A percentile compares a stretch with the other conserved stretches of the same genome.
phyloP scores from a whole-genome alignment of 805 yeast genomes.

The Hanseniaspora hatyaiensis region DNA sequence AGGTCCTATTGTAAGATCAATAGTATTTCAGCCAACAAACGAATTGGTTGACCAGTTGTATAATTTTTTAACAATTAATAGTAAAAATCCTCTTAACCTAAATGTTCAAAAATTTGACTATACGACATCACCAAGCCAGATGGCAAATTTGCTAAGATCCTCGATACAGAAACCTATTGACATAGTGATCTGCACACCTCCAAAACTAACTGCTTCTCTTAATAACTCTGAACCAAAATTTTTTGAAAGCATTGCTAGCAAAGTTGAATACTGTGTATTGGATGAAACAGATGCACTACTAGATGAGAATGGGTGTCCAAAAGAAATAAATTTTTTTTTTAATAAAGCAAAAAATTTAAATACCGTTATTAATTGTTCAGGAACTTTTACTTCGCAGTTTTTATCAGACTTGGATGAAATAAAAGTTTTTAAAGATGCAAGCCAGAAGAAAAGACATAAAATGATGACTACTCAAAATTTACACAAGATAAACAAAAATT shows the following conservation, averaged over 20 bases:
- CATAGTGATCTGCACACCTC: slow-evolving; percentile 76
- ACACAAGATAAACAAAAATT: slow-evolving; percentile 70
- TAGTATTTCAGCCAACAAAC: slow-evolving; percentile 79
- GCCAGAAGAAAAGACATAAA: slow-evolving; percentile 34
- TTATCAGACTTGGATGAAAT: slow-evolving; percentile 45
- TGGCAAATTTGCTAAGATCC: slow-evolving; percentile 35
- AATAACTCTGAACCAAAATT: slow-evolving; percentile 26
- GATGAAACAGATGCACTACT: slow-evolving; percentile 92
- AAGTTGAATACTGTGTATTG: slow-evolving; percentile 53
- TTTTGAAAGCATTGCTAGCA: slow-evolving; percentile 18
- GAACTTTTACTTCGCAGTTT: slow-evolving; percentile 77
- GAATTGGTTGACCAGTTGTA: slow-evolving; percentile 78
- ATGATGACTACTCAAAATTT: slow-evolving; percentile 67
- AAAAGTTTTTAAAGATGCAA: slow-evolving; percentile 28
- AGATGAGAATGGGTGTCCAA: slow-evolving; percentile 54
- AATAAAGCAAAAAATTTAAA: slow-evolving; percentile 40
- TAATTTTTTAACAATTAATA: slow-evolving; percentile 30
- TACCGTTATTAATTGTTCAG: slow-evolving; percentile 70
- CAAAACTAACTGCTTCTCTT: slow-evolving; percentile 40
- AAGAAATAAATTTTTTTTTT: slow-evolving; percentile 49
- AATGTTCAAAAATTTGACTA: slow-evolving; percentile 50
- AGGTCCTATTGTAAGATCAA: slow-evolving; percentile 45
- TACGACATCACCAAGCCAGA: slow-evolving; percentile 43
- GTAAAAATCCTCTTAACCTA: slow-evolving; percentile 30
- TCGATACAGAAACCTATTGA: slow-evolving; percentile 42